Conservation (phyloP, 345 rosid species). For the Reutealis trisperma region DNA sequence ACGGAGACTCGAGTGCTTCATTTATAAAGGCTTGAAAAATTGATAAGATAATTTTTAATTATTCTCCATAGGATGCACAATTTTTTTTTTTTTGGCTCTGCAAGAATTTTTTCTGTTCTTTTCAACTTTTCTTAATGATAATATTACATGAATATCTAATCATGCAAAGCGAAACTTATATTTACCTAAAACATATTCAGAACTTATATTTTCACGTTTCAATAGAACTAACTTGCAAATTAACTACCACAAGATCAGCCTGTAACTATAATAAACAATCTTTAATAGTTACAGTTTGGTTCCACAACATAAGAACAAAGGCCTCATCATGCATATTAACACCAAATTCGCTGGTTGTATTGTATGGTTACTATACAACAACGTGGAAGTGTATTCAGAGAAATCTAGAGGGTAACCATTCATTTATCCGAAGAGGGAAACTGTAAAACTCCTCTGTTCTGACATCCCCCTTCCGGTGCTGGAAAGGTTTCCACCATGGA, state of each 20-base stretch:
- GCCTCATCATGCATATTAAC: slow-evolving; percentile 16
- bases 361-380: slow-evolving; percentile 11
- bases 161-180: too few species aligned
- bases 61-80: too few species aligned
- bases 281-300: background rate
- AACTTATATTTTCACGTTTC: background rate
- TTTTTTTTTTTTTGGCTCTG: too few species aligned
- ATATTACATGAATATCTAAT: too few species aligned
- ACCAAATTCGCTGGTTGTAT: slow-evolving; percentile 4
- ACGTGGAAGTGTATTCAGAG: slow-evolving; percentile 26
- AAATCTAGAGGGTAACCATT: slow-evolving; percentile 66
- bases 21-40: too few species aligned
- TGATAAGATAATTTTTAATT: too few species aligned
- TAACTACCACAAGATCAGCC: background rate
- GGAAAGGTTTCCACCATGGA: slow-evolving; percentile 94
- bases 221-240: background rate
- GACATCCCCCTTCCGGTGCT: slow-evolving; percentile 57
- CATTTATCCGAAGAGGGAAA: slow-evolving; percentile 54
- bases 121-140: too few species aligned
- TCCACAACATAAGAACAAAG: slow-evolving; percentile 30
- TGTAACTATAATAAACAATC: background rate
- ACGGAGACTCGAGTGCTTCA: too few species aligned
- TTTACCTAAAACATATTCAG: too few species aligned
- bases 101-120: too few species aligned
- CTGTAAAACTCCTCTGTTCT: slow-evolving; percentile 82